Evolutionary conservation across 371 early-diverging fungal species (phyloP).

Genomic region (Lichtheimia ramosa): DNA sequence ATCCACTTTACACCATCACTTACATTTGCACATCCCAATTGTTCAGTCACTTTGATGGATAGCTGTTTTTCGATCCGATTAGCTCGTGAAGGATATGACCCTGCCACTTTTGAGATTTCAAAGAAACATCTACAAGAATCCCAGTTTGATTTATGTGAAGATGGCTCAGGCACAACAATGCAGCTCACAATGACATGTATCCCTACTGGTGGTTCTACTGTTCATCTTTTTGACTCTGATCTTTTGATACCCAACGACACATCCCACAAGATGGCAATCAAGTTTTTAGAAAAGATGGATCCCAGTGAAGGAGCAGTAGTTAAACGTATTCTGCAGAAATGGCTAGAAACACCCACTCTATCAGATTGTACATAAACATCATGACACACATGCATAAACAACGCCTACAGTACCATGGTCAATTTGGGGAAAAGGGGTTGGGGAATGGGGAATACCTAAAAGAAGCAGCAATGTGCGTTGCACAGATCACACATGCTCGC

Average conservation of each 20-base stretch:
- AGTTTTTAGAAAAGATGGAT: slow-evolving; percentile 55
- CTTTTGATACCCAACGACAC: slow-evolving; percentile 42
- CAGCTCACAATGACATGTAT: slow-evolving; percentile 42
- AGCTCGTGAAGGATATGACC: slow-evolving; percentile 42
- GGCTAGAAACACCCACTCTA: slow-evolving; percentile 27
- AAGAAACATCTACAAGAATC: slow-evolving; percentile 49
- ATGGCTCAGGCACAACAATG: slow-evolving; percentile 23
- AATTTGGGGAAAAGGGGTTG: background rate
- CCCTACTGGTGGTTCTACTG: slow-evolving; percentile 29
- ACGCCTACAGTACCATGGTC: no score
- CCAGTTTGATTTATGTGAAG: slow-evolving; percentile 43
- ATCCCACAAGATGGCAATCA: slow-evolving; percentile 41
- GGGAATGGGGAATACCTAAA: background rate
- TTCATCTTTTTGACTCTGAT: slow-evolving; percentile 39
- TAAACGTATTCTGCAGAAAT: slow-evolving; percentile 53
- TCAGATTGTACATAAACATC: background rate
- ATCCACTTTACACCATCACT: slow-evolving; percentile 53
- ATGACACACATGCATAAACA: no score
- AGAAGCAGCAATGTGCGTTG: background rate
- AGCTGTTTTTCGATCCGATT: slow-evolving; percentile 54
- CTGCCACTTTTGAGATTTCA: slow-evolving; percentile 45
- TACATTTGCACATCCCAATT: slow-evolving; percentile 58
- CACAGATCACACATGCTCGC: no score
- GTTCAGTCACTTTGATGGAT: slow-evolving; percentile 55
- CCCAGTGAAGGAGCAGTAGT: slow-evolving; percentile 56